Percentiles rank a stretch among this genome's conserved stretches.
Conservation (phyloP, 164 flowering plant genomes). For the Umbellularia californica region DNA sequence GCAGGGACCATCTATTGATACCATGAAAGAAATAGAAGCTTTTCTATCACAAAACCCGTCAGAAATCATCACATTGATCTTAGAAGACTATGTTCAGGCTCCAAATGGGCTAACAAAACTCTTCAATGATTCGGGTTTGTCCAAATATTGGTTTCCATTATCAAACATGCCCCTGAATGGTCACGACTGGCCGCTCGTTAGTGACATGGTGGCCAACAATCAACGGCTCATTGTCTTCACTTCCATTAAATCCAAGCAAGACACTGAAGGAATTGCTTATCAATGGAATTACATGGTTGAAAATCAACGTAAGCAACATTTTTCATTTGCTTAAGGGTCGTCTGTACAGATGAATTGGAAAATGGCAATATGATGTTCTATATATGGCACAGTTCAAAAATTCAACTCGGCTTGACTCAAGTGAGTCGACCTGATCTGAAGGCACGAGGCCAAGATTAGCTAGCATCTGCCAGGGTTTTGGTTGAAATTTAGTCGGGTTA, state of each 20-base stretch:
- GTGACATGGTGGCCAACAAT: conserved; percentile 72
- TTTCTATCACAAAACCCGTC: conserved; percentile 17
- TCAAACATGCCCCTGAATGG: conserved; percentile 75
- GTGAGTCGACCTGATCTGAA: too few relatives aligned
- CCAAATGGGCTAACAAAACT: conserved; percentile 73
- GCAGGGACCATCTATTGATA: conserved; percentile 65
- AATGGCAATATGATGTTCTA: neutral
- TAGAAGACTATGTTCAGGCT: conserved; percentile 79
- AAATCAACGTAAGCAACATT: conserved; percentile 63
- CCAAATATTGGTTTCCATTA: conserved; percentile 78
- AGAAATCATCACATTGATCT: conserved; percentile 34
- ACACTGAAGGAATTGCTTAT: conserved; percentile 81
- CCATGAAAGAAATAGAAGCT: conserved; percentile 37
- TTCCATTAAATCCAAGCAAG: conserved; percentile 56
- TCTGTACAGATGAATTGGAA: neutral
- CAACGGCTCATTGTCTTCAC: conserved; percentile 82
- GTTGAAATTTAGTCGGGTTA: too few relatives aligned
- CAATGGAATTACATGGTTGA: conserved; percentile 96
- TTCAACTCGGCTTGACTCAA: neutral
- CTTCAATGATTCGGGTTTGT: conserved; percentile 62
- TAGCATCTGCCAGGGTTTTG: too few relatives aligned
- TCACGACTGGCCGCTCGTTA: conserved; percentile 77
- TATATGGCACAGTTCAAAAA: neutral
- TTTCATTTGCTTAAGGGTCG: neutral
- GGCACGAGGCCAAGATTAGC: too few relatives aligned